Percentiles rank a stretch among this genome's conserved stretches.
Evolutionary conservation across 192 early-diverging fungal genomes (phyloP).

Genomic region (Gamsiella multidivaricata): DNA sequence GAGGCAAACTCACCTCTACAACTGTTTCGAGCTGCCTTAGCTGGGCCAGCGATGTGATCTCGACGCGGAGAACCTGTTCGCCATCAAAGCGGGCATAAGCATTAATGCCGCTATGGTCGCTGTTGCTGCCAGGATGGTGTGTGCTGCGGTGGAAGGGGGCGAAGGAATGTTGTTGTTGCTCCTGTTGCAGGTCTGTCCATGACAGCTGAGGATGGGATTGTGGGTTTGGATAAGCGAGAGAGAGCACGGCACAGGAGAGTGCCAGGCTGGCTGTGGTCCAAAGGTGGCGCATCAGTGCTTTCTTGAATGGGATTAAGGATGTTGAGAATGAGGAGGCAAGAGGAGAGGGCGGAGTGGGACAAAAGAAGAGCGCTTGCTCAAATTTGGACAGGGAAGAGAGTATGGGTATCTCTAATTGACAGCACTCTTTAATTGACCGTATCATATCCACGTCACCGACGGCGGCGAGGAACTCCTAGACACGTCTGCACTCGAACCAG

Average conservation of each 20-base stretch:
- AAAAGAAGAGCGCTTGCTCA: no score
- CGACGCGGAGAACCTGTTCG: conserved; percentile 34
- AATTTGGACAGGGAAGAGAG: background rate
- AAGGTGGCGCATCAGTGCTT: conserved; percentile 11
- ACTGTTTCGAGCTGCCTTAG: conserved; percentile 20
- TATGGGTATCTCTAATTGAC: conserved; percentile 1
- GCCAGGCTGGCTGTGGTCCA: conserved; percentile 21
- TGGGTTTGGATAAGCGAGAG: conserved; percentile 20
- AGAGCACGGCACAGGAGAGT: conserved; percentile 17
- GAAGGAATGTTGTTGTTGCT: conserved; percentile 23
- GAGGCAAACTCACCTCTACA: conserved; percentile 24
- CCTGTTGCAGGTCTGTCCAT: no score
- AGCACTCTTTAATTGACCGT: conserved; percentile 3
- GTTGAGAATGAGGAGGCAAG: no score
- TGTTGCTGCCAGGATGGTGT: background rate
- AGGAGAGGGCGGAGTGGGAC: no score
- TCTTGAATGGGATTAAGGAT: no score
- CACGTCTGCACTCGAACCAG: conserved; percentile 2
- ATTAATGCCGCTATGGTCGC: background rate
- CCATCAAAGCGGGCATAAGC: conserved; percentile 36
- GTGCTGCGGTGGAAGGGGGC: background rate
- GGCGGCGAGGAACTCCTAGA: background rate
- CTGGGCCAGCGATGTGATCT: conserved; percentile 24
- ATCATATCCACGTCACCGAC: conserved; percentile 12
- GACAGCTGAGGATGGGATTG: background rate